phyloP scores from a whole-genome alignment of 139 green algal genomes.

The Chlamydomonas urium region DNA sequence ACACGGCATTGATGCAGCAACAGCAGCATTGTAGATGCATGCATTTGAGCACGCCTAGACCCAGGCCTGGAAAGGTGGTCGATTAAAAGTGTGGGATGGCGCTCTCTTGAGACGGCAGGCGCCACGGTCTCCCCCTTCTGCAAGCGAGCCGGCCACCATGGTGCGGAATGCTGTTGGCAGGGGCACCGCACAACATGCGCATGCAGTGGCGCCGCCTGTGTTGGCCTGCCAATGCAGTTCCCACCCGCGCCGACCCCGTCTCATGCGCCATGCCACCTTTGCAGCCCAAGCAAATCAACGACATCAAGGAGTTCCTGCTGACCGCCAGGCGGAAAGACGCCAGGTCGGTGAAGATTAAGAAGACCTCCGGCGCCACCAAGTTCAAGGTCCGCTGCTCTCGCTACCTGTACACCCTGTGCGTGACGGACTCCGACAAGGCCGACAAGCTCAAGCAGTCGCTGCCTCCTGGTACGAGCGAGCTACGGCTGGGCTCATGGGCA shows the following conservation, averaged over 20 bases:
- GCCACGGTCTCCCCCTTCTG: too few species aligned
- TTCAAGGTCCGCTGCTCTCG: conserved; percentile 98
- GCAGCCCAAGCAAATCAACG: conserved; percentile 96
- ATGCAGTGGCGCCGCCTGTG: too few species aligned
- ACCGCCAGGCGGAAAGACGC: conserved; percentile 94
- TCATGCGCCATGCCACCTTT: not conserved
- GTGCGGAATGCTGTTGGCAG: too few species aligned
- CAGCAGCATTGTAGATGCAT: too few species aligned
- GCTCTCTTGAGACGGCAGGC: not conserved
- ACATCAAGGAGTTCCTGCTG: conserved; percentile 99
- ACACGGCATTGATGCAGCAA: too few species aligned
- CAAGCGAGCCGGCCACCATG: too few species aligned
- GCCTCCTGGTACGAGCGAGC: conserved; percentile 84
- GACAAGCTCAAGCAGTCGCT: conserved; percentile 99
- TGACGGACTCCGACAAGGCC: conserved; percentile 96
- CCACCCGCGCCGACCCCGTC: too few species aligned
- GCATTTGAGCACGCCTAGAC: too few species aligned
- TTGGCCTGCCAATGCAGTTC: too few species aligned
- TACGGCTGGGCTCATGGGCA: not conserved
- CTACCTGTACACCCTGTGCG: conserved; percentile 98
- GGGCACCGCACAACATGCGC: too few species aligned
- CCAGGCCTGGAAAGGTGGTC: too few species aligned
- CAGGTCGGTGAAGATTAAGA: conserved; percentile 96
- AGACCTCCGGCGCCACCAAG: conserved; percentile 89
- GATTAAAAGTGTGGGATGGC: too few species aligned